phyloP scores from a whole-genome alignment of 768 basidiomycete genomes.

The Rhizopogon sp. region DNA sequence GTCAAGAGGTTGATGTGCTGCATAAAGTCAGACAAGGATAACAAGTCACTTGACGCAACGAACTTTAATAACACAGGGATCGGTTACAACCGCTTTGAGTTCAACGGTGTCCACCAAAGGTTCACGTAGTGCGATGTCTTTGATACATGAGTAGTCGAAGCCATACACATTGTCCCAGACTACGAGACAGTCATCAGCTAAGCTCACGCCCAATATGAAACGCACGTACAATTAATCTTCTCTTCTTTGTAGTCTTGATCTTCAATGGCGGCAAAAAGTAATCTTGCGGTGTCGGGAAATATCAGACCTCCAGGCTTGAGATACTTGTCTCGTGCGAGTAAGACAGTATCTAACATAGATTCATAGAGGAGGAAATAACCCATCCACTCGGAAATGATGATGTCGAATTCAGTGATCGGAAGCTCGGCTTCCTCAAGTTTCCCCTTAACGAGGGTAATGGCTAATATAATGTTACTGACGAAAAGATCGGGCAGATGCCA shows the following conservation, averaged over 20 bases:
- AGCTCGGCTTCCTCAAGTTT: conserved; percentile 93
- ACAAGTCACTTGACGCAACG: conserved; percentile 6
- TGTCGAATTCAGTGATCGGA: conserved; percentile 90
- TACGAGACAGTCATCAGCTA: conserved; percentile 26
- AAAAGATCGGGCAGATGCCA: background rate
- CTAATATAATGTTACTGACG: conserved; percentile 33
- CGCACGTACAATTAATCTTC: conserved; percentile 88
- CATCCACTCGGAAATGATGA: conserved; percentile 99
- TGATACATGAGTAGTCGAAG: conserved; percentile 99
- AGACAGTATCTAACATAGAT: conserved; percentile 98
- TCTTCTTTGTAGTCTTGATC: conserved; percentile 99
- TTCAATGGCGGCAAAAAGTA: conserved; percentile 96
- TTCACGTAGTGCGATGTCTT: conserved; percentile 94
- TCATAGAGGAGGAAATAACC: conserved; percentile 99
- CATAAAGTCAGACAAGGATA: conserved; percentile 1
- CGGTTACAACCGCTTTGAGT: conserved; percentile 88
- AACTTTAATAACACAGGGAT: conserved; percentile 88
- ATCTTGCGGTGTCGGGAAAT: conserved; percentile 91
- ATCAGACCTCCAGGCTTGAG: conserved; percentile 86
- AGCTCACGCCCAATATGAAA: background rate
- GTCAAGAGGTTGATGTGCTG: conserved; percentile 89
- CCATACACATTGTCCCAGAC: conserved; percentile 99
- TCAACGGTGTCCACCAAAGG: conserved; percentile 99
- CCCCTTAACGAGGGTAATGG: conserved; percentile 93
- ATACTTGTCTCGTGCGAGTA: conserved; percentile 95